Base-by-base conservation (phyloP, 176 grass and related monocot species). In the Poa pratensis region DNA sequence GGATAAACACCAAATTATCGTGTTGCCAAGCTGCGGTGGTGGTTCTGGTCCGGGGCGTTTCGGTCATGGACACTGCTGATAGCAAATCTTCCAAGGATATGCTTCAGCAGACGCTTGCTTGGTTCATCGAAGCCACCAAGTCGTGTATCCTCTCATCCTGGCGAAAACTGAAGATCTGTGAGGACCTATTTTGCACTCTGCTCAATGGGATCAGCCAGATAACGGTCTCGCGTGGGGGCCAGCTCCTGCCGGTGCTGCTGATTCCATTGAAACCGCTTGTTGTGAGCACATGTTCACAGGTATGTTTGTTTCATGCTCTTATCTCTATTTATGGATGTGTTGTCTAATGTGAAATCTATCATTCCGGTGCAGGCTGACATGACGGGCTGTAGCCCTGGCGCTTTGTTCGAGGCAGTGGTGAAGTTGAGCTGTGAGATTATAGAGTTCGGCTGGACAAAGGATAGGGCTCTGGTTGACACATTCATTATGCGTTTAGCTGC, bases 341-440 rank as follows among this genome's bases (percentile, higher is more conserved):
- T 72, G 46, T 75, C 80, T 90, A 42, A 85, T 86, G 69, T 86
- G 75, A 67, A 77, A 77, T 35, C 4, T n/a, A 26, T 51, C 27
- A 61, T 48, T 77, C 76, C 48, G 7, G 35, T 87, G 73, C 83
- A 98, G 96, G 96, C 93, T 84, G 91, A 98, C 75, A 89, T 88
- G 91, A 80, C 66, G n/a, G 91, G 91, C 69, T 82, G 90, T 85
- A 94, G 84, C 75, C 96, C 89, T 77, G 96, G 96, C 19, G 76
- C 90, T 74, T 90, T 98, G 91, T 98, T 98, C 42, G 89, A 95
- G 53, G 84, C 93, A 61, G 93, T 98, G 18, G 94, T 89, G 74
- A 96, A 96, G 82, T 86, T 98, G 82, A 95, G 96, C 78, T 98
- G 96, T 89, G 93, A 96, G 89, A 96, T 98, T 82, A 98, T 98